Conservation (phyloP, 768 basidiomycete species). For the Sporobolomyces roseus region DNA sequence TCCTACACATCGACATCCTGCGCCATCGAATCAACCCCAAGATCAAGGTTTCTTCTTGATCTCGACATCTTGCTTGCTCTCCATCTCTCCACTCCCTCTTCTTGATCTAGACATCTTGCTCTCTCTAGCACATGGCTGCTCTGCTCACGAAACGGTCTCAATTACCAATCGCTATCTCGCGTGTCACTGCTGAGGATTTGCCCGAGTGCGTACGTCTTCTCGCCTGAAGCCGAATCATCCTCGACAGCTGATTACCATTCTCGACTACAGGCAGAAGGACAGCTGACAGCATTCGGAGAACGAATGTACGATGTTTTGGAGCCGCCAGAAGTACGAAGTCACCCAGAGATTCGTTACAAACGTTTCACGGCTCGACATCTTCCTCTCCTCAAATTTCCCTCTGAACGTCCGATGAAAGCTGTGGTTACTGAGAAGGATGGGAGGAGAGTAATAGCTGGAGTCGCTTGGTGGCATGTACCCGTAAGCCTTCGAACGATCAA, state of each 20-base stretch:
- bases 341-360: neutral
- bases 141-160: conserved; percentile 2
- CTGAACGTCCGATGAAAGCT: conserved; percentile 4
- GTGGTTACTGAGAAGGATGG: too few relatives aligned
- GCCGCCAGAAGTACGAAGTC: conserved; percentile 3
- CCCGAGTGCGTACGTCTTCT: neutral
- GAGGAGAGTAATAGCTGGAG: too few relatives aligned
- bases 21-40: too few relatives aligned
- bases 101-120: too few relatives aligned
- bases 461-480: conserved; percentile 19
- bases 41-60: too few relatives aligned
- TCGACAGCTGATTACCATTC: neutral
- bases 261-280: conserved; percentile 18
- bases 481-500: too few relatives aligned
- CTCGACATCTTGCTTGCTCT: too few relatives aligned
- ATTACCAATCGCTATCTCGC: conserved; percentile 1
- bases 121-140: neutral
- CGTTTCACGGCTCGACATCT: conserved; percentile 2
- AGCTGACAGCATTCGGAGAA: conserved; percentile 19
- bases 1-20: too few relatives aligned
- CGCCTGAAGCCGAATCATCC: neutral
- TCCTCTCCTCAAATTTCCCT: conserved; percentile 2
- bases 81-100: too few relatives aligned
- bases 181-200: neutral
- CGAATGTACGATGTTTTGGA: conserved; percentile 18